Evolutionary conservation across 768 basidiomycete species (phyloP), one percentile per base, ranked within the genome.

Genomic region (Termitomyces bulborhizus): DNA sequence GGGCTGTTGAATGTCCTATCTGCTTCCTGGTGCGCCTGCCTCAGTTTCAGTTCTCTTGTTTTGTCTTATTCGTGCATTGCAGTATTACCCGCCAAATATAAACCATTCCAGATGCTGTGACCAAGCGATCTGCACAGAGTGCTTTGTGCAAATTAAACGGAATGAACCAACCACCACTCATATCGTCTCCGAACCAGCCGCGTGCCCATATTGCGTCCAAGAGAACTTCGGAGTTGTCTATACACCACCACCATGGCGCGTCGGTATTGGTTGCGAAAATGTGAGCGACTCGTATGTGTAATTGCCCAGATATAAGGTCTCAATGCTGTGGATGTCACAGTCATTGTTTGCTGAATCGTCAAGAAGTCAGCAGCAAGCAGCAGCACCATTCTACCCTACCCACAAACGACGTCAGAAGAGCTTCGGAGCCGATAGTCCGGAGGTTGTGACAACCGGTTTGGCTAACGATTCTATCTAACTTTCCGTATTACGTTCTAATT

Each of bases 131-230:
- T 99, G 97, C 68, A 98, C 97, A 37, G 97, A 99, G 72, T 99
- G 97, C 68, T 98, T 99, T 66, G 93, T 98, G 21, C 96, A 98
- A 73, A 98, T 99, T 73, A 98, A 98, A 76, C 88, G 97, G 53
- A 84, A 82, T 36, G 97, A 99, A 59, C 93, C 97, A 6, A 96
- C 93, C 0, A 79, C 93, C 6, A 98, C 94, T 0, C 95, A 98
- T 71, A 78, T 98, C 57, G 93, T 94, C 51, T 96, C 94, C 8
- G 97, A 99, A 65, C 93, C 94, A 2, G 94, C 96, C 13, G 90
- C 93, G 2, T 99, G 97, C 68, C 97, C 97, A 6, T 99, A 91
- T 67, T 99, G 97, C 63, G 92, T 98, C 32, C 96, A 98, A 71
- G 88, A 94, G 45, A 95, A 98, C 71, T 98, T 98, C 69, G 97